Evolutionary conservation across 371 early-diverging fungal genomes (phyloP), one percentile per base, ranked within the genome.

Genomic region (Mucor indicus): DNA sequence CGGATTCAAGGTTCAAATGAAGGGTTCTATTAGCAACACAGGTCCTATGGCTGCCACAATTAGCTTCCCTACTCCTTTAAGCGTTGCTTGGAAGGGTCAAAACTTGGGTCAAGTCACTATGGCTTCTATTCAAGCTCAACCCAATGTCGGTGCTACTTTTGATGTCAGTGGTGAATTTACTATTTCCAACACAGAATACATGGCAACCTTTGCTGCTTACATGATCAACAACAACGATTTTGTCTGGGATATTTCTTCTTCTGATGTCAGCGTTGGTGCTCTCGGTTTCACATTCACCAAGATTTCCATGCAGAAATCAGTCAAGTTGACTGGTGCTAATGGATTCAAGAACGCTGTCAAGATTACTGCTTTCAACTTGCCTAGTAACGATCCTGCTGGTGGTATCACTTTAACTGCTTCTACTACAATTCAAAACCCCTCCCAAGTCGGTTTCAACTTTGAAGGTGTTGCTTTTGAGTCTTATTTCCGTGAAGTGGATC

Each of bases 11-110:
- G 73, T 83, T 36, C 64, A 64, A 32, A 79, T 80, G 72, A 53
- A 59, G 39, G 86, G 86, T 37, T 41, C 60, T 12, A 79, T 83
- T 67, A 48, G 67, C 24, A 63, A 80, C 39, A 79, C 84, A 20
- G 86, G 86, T 44, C 78, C 77, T 19, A 71, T 85, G 68, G 73
- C 66, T 51, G 84, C 84, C n/a, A 50, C 60, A 0, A 83, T 86
- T 42, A 37, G 62, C 3, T 83, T 83, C 64, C 77, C 78, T 24
- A 60, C 50, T 16, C 57, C 62, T 16, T 64, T 83, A 31, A 56
- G 48, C 12, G 79, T 83, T 42, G 55, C 50, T 2, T 83, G 83
- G 83, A 49, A 75, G 23, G 72, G 62, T 20, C 65, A 55, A n/a
- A 50, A 37, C 20, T 59, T 81, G 23, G 80, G 81, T 30, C 65